phyloP scores from a whole-genome alignment of 805 yeast species.

The Wickerhamomyces strasburgensis region DNA sequence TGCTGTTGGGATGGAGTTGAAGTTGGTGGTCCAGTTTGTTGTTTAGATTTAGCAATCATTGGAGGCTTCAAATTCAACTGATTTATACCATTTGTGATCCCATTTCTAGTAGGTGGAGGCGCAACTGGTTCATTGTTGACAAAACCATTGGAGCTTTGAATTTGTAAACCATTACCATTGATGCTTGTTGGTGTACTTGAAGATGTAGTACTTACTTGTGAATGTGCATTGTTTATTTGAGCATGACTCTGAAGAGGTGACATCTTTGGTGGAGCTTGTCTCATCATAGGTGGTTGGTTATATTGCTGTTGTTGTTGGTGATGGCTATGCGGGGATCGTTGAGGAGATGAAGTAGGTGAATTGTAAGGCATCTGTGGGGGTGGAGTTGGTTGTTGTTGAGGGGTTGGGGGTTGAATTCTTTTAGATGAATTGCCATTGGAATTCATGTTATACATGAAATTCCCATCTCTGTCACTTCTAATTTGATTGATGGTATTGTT shows the following conservation, averaged over 20 bases:
- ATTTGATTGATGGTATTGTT: constrained; percentile 23
- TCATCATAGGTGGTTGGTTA: constrained; percentile 1
- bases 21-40: not conserved
- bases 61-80: not conserved
- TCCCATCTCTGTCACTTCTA: constrained; percentile 14
- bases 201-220: too few relatives aligned
- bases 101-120: not conserved
- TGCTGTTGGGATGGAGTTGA: not conserved
- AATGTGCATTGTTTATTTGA: too few relatives aligned
- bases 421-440: not conserved
- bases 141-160: not conserved
- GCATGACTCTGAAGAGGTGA: not conserved
- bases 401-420: not conserved
- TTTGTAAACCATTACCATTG: not conserved
- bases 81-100: not conserved
- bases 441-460: constrained; percentile 3
- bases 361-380: constrained; percentile 1
- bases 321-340: not conserved
- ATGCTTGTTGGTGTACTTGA: not conserved
- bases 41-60: not conserved
- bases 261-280: not conserved
- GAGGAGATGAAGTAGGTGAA: constrained; percentile 1
- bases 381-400: constrained; percentile 7
- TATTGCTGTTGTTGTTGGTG: constrained; percentile 1
- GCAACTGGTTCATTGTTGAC: not conserved